Evolutionary conservation across 2,329 filamentous ascomycete species (phyloP), one percentile per base, ranked within the genome.

Genomic region (Claviceps monticola): DNA sequence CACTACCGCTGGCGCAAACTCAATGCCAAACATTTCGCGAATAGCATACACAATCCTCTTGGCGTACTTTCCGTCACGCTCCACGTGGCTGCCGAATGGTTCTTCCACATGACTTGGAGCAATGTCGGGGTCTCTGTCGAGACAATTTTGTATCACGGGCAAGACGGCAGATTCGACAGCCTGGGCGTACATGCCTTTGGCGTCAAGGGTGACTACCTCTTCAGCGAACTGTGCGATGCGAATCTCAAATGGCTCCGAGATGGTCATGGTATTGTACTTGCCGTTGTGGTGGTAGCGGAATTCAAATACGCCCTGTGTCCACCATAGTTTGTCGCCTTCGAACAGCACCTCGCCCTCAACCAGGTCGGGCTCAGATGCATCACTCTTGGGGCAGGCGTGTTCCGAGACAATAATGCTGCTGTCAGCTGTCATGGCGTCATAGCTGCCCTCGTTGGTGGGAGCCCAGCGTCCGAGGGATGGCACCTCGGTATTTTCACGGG

Each of bases 241-340:
- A 52, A 97, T 84, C 66, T 96, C 91, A 60, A 98, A 98, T 0
- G 93, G 90, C 58, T 88, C 79, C 5, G 90, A 96, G 55, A 97
- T 86, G 17, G 88, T 82, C 86, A 98, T 93, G 62, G 95, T 90
- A 58, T 86, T 88, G 69, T 98, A 89, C 61, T 85, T 86, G 52
- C 89, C 89, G 59, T 88, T 84, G 68, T 98, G 93, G 68, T 98
- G 93, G 69, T 96, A 96, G 42, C 93, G 83, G 72, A 98, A 94
- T 63, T 98, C 93, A 62, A 95, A 98, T 3, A 94, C 86, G 51
- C 93, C 93, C 55, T 91, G 86, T 0, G 86, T 95, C 93, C 93
- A 98, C 84, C 88, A 98, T 2, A 96, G 77, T 69, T 95, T 95
- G 70, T 97, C 90, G 47, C 93, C 90, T 9, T 83, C 75, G 63